These are phyloP conservation scores for Diaporthe ilicicola DNA, from an alignment of 2,329 filamentous ascomycete species.

Conservation along the genomic window DNA sequence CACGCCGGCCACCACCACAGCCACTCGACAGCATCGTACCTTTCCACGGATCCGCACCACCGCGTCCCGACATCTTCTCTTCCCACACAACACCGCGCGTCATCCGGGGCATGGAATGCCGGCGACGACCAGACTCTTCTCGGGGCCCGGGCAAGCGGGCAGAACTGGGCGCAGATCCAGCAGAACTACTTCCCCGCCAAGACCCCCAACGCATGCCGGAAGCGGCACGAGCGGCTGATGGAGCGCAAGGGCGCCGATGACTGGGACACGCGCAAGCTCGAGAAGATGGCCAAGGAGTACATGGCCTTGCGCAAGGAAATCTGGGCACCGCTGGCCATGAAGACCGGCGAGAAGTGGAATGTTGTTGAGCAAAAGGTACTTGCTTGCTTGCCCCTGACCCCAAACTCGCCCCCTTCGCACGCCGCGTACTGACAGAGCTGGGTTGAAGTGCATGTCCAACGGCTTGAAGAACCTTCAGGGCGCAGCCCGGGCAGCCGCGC, in stretches of 20 bases:
- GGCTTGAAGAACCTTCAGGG: constrained; percentile 83
- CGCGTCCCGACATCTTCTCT: constrained; percentile 43
- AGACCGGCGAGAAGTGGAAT: constrained; percentile 84
- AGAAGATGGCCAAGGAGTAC: constrained; percentile 79
- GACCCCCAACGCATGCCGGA: constrained; percentile 84
- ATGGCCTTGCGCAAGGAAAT: constrained; percentile 82
- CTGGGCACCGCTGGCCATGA: constrained; percentile 78
- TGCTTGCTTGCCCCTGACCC: constrained; percentile 49
- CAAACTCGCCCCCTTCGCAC: not conserved
- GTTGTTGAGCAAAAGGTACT: constrained; percentile 71
- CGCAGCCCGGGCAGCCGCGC: constrained; percentile 70
- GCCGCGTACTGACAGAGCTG: constrained; percentile 31
- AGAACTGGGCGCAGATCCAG: constrained; percentile 87
- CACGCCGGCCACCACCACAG: constrained; percentile 37
- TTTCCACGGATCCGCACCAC: constrained; percentile 48
- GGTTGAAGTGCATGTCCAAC: constrained; percentile 78
- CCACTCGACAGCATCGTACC: constrained; percentile 44
- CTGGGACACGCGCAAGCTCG: constrained; percentile 80
- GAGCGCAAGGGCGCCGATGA: constrained; percentile 78
- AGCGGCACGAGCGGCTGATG: constrained; percentile 85
- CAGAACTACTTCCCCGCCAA: constrained; percentile 79
- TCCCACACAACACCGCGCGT: constrained; percentile 59
- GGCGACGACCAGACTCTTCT: constrained; percentile 80
- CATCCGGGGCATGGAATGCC: constrained; percentile 75
- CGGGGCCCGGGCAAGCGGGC: constrained; percentile 73